These are phyloP conservation scores for Rhodotorula sp. DNA, from an alignment of 1,284 basidiomycete species.

Conservation along the genomic window DNA sequence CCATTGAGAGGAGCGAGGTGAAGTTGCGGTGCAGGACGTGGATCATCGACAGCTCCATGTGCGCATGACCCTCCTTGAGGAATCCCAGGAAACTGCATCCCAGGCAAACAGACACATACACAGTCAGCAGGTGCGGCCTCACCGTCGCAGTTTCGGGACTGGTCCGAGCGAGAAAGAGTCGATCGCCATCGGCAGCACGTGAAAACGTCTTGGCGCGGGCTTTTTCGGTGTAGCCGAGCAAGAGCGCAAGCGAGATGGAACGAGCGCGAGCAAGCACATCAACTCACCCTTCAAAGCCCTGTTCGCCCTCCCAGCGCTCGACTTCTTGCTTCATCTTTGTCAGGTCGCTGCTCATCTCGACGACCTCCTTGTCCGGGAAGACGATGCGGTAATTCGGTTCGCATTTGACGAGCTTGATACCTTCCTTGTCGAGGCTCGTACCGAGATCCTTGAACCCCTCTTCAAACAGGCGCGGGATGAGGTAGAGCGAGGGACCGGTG, in stretches of 20 bases:
- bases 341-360: conserved; percentile 53
- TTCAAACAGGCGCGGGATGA: conserved; percentile 55
- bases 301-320: conserved; percentile 55
- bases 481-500: conserved; percentile 27
- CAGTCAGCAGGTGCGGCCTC: no score
- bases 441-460: conserved; percentile 54
- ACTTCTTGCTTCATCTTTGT: conserved; percentile 53
- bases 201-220: no score
- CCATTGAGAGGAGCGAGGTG: conserved; percentile 51
- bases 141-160: neutral
- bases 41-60: conserved; percentile 53
- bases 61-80: conserved; percentile 51
- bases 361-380: conserved; percentile 53
- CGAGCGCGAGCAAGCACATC: neutral
- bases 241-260: neutral
- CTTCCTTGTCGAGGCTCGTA: conserved; percentile 51
- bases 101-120: no score
- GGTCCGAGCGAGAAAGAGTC: neutral
- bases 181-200: no score
- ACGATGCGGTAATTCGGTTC: conserved; percentile 54
- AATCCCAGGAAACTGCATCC: conserved; percentile 48
- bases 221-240: neutral
- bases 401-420: conserved; percentile 52
- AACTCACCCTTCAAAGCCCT: conserved; percentile 51
- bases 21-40: conserved; percentile 55